Percentiles rank a stretch among this genome's conserved stretches.
These are phyloP conservation scores for Heimioporus retisporus DNA, from an alignment of 1,284 basidiomycete species.

Conservation along the genomic window DNA sequence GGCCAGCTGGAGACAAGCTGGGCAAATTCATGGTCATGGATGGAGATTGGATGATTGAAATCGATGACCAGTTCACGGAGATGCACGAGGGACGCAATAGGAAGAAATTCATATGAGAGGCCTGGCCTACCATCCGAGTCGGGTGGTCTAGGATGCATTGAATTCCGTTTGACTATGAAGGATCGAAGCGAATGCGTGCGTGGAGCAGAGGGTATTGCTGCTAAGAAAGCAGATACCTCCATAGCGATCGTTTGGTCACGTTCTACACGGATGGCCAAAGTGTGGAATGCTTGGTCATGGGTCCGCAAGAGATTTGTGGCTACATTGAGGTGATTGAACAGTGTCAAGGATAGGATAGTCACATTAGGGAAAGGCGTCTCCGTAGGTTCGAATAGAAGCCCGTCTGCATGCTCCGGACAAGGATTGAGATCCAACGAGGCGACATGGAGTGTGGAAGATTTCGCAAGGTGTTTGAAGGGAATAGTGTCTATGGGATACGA, in stretches of 20 bases:
- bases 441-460: background rate
- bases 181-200: slow-evolving; percentile 15
- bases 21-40: slow-evolving; percentile 10
- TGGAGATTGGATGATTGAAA: background rate
- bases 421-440: slow-evolving; percentile 3
- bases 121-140: background rate
- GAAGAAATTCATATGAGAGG: background rate
- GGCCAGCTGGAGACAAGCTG: slow-evolving; percentile 8
- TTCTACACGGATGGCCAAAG: background rate
- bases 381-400: slow-evolving; percentile 6
- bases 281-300: slow-evolving; percentile 12
- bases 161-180: background rate
- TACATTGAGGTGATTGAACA: background rate
- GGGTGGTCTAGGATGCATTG: background rate
- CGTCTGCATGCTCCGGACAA: background rate
- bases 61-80: slow-evolving; percentile 6
- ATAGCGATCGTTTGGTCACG: background rate
- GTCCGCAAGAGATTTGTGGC: slow-evolving; percentile 8
- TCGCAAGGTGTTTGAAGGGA: slow-evolving; percentile 9
- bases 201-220: slow-evolving; percentile 4
- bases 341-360: background rate
- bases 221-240: slow-evolving; percentile 7
- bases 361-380: slow-evolving; percentile 11
- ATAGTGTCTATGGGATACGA: background rate
- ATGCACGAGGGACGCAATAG: background rate